phyloP scores from a whole-genome alignment of 2,329 filamentous ascomycete genomes.

The Neoscytalidium dimidiatum region DNA sequence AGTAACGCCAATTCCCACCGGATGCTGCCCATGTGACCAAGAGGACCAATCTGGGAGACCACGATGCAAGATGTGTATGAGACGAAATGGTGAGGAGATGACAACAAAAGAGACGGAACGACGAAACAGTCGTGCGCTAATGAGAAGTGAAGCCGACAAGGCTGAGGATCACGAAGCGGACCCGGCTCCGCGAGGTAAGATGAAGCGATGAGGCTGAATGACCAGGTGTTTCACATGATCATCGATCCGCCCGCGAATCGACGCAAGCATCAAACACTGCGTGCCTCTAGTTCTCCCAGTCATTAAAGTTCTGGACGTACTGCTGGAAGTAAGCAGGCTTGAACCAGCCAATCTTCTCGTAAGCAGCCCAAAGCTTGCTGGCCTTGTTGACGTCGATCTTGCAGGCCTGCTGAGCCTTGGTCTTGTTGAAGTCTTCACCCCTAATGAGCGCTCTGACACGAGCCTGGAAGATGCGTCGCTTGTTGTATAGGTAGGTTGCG shows the following conservation, averaged over 20 bases:
- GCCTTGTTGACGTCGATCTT: slow-evolving; percentile 99
- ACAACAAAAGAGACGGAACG: not conserved
- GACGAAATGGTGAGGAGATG: not conserved
- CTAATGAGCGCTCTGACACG: slow-evolving; percentile 67
- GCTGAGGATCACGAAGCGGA: not conserved
- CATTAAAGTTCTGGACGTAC: slow-evolving; percentile 35
- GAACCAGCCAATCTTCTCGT: slow-evolving; percentile 85
- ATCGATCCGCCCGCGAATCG: slow-evolving; percentile 16
- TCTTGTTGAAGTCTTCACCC: slow-evolving; percentile 89
- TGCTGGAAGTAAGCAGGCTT: slow-evolving; percentile 54
- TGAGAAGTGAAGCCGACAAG: not conserved
- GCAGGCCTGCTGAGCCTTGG: slow-evolving; percentile 92
- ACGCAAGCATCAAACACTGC: slow-evolving; percentile 11
- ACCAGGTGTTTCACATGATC: slow-evolving; percentile 12
- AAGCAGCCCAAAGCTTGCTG: slow-evolving; percentile 87
- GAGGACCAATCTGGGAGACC: slow-evolving; percentile 1
- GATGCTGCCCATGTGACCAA: slow-evolving; percentile 6
- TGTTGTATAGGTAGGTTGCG: slow-evolving; percentile 87
- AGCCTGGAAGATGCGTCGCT: slow-evolving; percentile 84
- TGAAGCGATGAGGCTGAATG: slow-evolving; percentile 5
- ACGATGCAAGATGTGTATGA: slow-evolving; percentile 6
- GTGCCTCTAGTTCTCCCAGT: slow-evolving; percentile 17
- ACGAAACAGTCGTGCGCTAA: not conserved
- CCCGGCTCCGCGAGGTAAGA: not conserved
- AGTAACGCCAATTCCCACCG: slow-evolving; percentile 12